Evolutionary conservation across 78 protist species (phyloP), one percentile per base, ranked within the genome.

Genomic region (Tieghemostelium lacteum): DNA sequence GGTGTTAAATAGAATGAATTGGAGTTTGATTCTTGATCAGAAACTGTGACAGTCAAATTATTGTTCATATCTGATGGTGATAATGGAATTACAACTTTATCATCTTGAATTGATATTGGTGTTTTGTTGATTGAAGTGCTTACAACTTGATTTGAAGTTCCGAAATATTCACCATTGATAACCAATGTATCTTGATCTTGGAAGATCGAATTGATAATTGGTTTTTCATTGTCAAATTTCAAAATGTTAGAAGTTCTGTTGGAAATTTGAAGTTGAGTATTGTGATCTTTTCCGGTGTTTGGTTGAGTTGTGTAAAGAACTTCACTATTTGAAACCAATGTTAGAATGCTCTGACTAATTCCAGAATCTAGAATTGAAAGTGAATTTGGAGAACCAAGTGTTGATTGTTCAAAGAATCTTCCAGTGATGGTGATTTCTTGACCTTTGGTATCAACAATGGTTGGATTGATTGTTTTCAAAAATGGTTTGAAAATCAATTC

Each of bases 401-500:
- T 71, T 29, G 12, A 3, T 2, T 33, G 33, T 73, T 73, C 83
- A 28, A 73, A 73, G 26, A 29, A 73, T 36, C 83, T 60, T 19
- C 83, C 83, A 7, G 45, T 37, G 6, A 73, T 52, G 2, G 83
- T 73, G 4, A 73, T 57, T 5, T 39, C 36, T 73, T 61, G 39
- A 57, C 55, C 63, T 1, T 10, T 4, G 2, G 61, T 24, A 31
- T 7, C 20, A 62, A 62, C 20, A 8, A 19, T 62, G 37, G 4
- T 62, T 26, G 69, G 69, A 33, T 26, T 62, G 14, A 62, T 62
- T 5, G 17, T 12, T 3, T 26, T 17, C 4, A 73, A 20, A 26
- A 57, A 73, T 26, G 83, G 83, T 10, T 2, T 29, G 8, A 73
- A 57, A n/a, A n/a, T 14, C 34, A 73, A 19, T 36, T n/a, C 22